Base-by-base conservation (phyloP, 768 basidiomycete genomes). In the Clitopilus passeckerianus region DNA sequence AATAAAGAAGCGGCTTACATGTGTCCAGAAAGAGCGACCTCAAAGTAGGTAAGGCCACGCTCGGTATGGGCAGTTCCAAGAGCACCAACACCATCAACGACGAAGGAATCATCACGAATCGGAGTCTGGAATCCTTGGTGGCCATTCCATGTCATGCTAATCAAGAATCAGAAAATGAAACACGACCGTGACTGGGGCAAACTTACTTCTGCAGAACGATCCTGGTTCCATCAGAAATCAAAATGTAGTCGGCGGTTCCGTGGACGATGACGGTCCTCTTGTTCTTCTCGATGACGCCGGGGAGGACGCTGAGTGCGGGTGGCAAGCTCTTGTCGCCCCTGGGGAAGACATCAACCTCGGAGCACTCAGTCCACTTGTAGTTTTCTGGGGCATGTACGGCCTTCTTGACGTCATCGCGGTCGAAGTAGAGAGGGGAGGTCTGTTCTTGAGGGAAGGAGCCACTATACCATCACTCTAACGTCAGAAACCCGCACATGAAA, bases 241-340 rank as follows among this genome's bases (percentile, higher is more conserved):
- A 74, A 59, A 88, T 78, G 65, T 83, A 91, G 69, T 92, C 90
- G 0, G 82, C 86, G 54, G 89, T 74, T 0, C 90, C 90, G 56
- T 92, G 89, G 2, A 84, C 77, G 57, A 91, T 86, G 15, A 91
- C 86, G 2, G 77, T 81, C 56, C 88, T 77, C 57, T 82, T 73
- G 68, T 77, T 90, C 77, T 89, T 90, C 72, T 90, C 87, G 57
- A 92, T 91, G 57, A 89, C 88, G 61, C 76, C 85, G 6, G 90
- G 88, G 3, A 91, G 75, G 1, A 90, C 87, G 4, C 77, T 82
- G 56, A 90, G 77, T 0, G 82, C 79, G 6, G 89, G 78, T 0
- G 88, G 88, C 2, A 80, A 71, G 60, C 87, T 89, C 9, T 59
- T 67, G 66, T 90, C 90, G 10, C 84, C 84, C 3, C 75, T 65